Conservation (phyloP, 495 filamentous ascomycete genomes). For the Aspergillus ellipticus region DNA sequence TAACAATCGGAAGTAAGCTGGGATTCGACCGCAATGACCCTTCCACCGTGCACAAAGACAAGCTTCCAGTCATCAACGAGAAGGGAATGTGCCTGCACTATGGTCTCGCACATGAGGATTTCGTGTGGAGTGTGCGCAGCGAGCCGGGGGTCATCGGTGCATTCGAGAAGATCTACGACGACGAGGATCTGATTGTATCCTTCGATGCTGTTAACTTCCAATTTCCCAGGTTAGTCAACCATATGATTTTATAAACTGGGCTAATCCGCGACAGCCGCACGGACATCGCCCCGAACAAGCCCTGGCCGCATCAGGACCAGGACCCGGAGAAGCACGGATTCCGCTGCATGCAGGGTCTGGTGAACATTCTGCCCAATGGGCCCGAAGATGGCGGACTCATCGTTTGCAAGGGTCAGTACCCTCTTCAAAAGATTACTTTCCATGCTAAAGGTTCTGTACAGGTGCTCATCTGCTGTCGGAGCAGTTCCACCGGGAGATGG, state of each 20-base stretch:
- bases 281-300: too few species aligned
- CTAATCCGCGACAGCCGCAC: too few species aligned
- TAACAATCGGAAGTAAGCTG: constrained; percentile 22
- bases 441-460: too few species aligned
- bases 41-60: constrained; percentile 29
- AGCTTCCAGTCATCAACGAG: constrained; percentile 40
- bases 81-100: constrained; percentile 42
- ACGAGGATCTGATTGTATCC: constrained; percentile 41
- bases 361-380: constrained; percentile 41
- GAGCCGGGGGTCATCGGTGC: constrained; percentile 39
- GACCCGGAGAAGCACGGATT: constrained; percentile 39
- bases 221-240: constrained; percentile 28
- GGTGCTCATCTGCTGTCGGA: too few species aligned
- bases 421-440: too few species aligned
- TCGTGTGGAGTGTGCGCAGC: constrained; percentile 37
- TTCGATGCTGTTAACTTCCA: constrained; percentile 44
- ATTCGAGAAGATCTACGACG: constrained; percentile 40
- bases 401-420: constrained; percentile 32
- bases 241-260: background rate
- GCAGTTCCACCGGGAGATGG: constrained; percentile 34
- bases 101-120: constrained; percentile 39
- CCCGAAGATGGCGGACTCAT: constrained; percentile 43
- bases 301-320: constrained; percentile 49
- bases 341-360: constrained; percentile 41
- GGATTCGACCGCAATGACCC: constrained; percentile 37